Evolutionary conservation across 345 rosid species (phyloP), one percentile per base, ranked within the genome.

Genomic region (Firmiana major): DNA sequence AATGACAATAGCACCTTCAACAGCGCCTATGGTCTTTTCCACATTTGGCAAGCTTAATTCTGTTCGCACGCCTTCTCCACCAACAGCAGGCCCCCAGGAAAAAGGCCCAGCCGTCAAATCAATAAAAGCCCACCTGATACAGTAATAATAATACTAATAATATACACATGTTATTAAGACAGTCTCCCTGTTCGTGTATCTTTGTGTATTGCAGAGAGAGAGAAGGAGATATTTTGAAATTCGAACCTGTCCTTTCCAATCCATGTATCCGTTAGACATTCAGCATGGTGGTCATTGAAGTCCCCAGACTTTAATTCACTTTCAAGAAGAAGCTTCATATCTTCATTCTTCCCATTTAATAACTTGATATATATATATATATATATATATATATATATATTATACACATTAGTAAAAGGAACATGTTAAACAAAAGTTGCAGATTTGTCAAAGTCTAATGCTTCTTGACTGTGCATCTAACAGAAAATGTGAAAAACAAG

Each of bases 81-180:
- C 99, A 76, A 96, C 99, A 83, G 99, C 92, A 72, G 99, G 99
- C 74, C 99, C 99, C 99, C 97, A 96, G 13, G 98, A 85, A 81
- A 96, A 96, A 81, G 97, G 98, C 63, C 98, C 99, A 42, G 98
- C 98, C 34, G 88, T 83, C 85, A 96, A 87, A 84, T 96, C 98
- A 79, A 96, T 86, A 80, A 96, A 94, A 49, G 97, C 97, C 98
- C 97, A 96, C 92, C 98, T 96, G 86, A 76, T 38, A 84, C 74
- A 83, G 68, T 48, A 40, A 15, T 26, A 28, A 46, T 62, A 22
- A 55, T 68, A 24, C 62, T 34, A 31, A 31, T 31, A 31, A 68
- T 6, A 68, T 0, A 69, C 57, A 69, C 63, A n/a, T n/a, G 59
- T 78, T 38, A 54, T 60, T 51, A 49, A 51, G 45, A 49, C 34